Conservation (phyloP, 2,329 filamentous ascomycete genomes). For the Paramyrothecium roridum region DNA sequence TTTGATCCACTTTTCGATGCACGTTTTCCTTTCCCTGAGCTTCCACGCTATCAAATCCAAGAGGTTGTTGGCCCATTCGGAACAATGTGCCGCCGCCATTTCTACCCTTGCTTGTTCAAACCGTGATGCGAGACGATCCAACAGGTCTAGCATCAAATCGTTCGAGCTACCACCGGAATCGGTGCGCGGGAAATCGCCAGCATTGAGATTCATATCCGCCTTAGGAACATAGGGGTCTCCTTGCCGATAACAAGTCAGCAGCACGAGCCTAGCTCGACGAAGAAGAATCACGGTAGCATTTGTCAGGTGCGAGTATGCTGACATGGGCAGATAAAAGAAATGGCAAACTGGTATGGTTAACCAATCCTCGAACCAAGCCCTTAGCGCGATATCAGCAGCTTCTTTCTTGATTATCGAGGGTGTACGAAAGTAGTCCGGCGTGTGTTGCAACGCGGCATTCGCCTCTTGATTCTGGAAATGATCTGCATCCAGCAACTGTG, state of each 20-base stretch:
- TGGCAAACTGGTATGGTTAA: slow-evolving; percentile 6
- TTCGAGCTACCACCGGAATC: slow-evolving; percentile 3
- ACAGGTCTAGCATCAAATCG: slow-evolving; percentile 9
- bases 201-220: neutral
- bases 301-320: slow-evolving; percentile 8
- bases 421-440: slow-evolving; percentile 7
- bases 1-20: slow-evolving; percentile 7
- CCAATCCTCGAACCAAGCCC: slow-evolving; percentile 10
- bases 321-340: slow-evolving; percentile 7
- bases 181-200: neutral
- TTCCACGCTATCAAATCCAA: slow-evolving; percentile 8
- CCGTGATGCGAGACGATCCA: slow-evolving; percentile 7
- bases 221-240: slow-evolving; percentile 2
- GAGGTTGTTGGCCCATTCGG: slow-evolving; percentile 8
- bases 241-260: slow-evolving; percentile 5
- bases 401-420: slow-evolving; percentile 3
- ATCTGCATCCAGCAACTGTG: slow-evolving; percentile 5
- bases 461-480: slow-evolving; percentile 3
- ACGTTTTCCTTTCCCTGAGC: slow-evolving; percentile 7
- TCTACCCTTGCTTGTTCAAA: slow-evolving; percentile 9
- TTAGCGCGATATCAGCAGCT: slow-evolving; percentile 6
- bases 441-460: slow-evolving; percentile 5
- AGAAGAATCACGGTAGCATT: slow-evolving; percentile 5
- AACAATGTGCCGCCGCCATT: slow-evolving; percentile 9
- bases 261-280: slow-evolving; percentile 5